Evolutionary conservation across 345 rosid species (phyloP), one percentile per base, ranked within the genome.

Genomic region (Syzygium jambos): DNA sequence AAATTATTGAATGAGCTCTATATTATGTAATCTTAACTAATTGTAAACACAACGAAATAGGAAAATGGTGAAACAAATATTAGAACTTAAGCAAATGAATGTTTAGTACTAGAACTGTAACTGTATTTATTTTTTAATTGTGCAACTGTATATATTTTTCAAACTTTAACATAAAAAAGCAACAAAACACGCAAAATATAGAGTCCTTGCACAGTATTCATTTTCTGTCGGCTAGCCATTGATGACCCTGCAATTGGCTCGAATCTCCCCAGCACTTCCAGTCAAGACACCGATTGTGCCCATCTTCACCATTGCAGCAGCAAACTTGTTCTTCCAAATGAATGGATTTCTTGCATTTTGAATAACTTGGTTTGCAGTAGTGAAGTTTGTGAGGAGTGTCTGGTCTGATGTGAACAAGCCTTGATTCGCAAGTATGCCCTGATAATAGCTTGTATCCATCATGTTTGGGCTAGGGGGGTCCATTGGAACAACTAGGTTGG

Each of bases 231-330:
- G 46, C 56, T 87, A 85, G 87, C 78, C 86, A 88, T 93, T 95
- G 73, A 91, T 87, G 41, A 92, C 92, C 87, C 95, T 90, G 86
- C 97, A 97, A 86, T 95, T 93, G 4, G 89, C 91, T 52, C 98
- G 91, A 59, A 96, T 91, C 87, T 97, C 93, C 27, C 99, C 98
- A 3, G 92, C 87, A 4, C 29, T 85, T n/a, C 96, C 98, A 0
- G 94, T 93, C 86, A 94, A 87, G n/a, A 95, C 96, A 38, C 89
- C 92, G 52, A 94, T 61, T 19, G 90, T 92, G 14, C 96, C 96
- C 98, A 97, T 94, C 90, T 97, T 97, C 53, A 91, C 90, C 96
- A 96, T 96, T 4, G 98, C 90, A 27, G 91, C 88, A 15, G 88
- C 94, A 51, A 97, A 96, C 86, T 92, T 92, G 3, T 77, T 90